Evolutionary conservation across 257 asterid genomes (phyloP).

Genomic region (Cynanchum wilfordii): DNA sequence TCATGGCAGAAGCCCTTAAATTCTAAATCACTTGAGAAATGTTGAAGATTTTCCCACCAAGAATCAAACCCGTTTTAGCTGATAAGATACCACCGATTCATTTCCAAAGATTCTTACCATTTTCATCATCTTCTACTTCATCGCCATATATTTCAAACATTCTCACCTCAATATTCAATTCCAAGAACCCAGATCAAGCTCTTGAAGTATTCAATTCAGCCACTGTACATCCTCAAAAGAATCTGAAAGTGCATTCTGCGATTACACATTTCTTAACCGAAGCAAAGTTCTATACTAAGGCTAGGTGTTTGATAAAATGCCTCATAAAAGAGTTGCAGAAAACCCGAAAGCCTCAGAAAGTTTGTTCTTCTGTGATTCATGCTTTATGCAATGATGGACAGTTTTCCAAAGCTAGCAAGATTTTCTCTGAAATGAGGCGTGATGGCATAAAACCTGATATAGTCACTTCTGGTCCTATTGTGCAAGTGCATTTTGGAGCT

Average conservation of each 20-base stretch:
- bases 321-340: constrained; percentile 45
- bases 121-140: constrained; percentile 20
- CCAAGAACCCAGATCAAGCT: constrained; percentile 47
- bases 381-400: constrained; percentile 53
- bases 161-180: constrained; percentile 43
- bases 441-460: constrained; percentile 39
- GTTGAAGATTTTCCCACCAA: constrained; percentile 15
- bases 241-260: constrained; percentile 55
- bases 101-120: not conserved
- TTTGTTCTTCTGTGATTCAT: constrained; percentile 47
- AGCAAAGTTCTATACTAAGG: constrained; percentile 40
- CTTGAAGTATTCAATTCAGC: constrained; percentile 50
- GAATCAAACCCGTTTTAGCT: not conserved
- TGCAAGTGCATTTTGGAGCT: constrained; percentile 40
- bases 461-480: constrained; percentile 34
- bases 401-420: constrained; percentile 53
- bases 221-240: constrained; percentile 35
- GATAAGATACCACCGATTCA: not conserved
- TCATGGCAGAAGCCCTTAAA: not conserved
- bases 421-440: constrained; percentile 52
- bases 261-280: constrained; percentile 25
- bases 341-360: constrained; percentile 42
- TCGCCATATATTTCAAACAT: constrained; percentile 39
- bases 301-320: constrained; percentile 75
- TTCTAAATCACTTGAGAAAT: constrained; percentile 4